Evolutionary conservation across 2,329 filamentous ascomycete species (phyloP).

Genomic region (Diaporthe sp.): DNA sequence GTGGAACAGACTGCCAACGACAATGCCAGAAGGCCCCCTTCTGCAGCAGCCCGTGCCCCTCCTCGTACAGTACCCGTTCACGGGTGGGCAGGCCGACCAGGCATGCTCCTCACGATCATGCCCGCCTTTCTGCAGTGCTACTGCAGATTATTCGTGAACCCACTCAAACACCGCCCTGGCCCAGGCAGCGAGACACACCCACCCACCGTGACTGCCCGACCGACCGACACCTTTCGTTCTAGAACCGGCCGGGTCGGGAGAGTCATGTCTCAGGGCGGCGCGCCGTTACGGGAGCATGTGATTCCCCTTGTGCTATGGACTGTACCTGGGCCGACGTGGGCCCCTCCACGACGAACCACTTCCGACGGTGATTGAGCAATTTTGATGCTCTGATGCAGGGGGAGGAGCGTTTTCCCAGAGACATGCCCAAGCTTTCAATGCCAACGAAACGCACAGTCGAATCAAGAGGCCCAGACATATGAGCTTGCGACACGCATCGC

Average conservation of each 20-base stretch:
- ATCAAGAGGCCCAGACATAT: neutral
- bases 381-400: neutral
- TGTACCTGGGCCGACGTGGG: conserved; percentile 8
- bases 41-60: neutral
- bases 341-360: too few relatives aligned
- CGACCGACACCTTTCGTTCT: neutral
- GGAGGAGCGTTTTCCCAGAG: neutral
- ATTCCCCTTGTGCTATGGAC: neutral
- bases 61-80: too few relatives aligned
- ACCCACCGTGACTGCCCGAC: neutral
- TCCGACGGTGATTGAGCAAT: neutral
- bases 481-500: neutral
- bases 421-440: neutral
- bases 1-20: conserved; percentile 23
- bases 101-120: conserved; percentile 12
- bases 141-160: conserved; percentile 22
- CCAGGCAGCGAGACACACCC: neutral
- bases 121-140: conserved; percentile 33
- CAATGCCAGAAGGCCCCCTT: neutral
- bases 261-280: conserved; percentile 26
- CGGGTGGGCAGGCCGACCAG: conserved; percentile 1
- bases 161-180: conserved; percentile 10
- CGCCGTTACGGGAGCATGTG: conserved; percentile 24
- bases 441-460: neutral
- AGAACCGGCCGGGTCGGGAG: conserved; percentile 1